Conservation (phyloP, 1,139 yeast species). For the Meyerozyma guilliermondii region DNA sequence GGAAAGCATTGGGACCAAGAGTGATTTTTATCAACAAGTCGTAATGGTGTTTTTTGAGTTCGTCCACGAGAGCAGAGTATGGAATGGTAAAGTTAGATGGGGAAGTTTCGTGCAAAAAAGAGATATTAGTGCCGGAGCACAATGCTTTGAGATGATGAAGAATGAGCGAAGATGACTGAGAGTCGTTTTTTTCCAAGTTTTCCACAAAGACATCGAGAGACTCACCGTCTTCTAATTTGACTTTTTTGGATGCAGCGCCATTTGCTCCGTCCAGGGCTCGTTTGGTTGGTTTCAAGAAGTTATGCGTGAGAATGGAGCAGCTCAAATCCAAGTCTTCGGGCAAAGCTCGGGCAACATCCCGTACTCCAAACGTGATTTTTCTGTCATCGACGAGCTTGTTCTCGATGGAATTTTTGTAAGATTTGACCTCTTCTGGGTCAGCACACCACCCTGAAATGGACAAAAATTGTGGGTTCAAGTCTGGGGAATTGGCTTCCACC, state of each 20-base stretch:
- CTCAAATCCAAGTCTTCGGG: slow-evolving; percentile 42
- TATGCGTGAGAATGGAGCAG: slow-evolving; percentile 42
- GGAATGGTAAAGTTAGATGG: slow-evolving; percentile 42
- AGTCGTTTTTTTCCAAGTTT: slow-evolving; percentile 11
- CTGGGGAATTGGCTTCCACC: slow-evolving; percentile 56
- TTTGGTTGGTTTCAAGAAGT: slow-evolving; percentile 29
- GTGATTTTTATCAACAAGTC: slow-evolving; percentile 59
- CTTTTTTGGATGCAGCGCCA: slow-evolving; percentile 25
- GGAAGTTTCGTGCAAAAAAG: slow-evolving; percentile 24
- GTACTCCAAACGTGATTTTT: slow-evolving; percentile 44
- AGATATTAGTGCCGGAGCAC: not conserved
- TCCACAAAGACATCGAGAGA: slow-evolving; percentile 3
- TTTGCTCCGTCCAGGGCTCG: slow-evolving; percentile 21
- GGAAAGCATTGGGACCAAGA: slow-evolving; percentile 51
- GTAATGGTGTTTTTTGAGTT: slow-evolving; percentile 50
- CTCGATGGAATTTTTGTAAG: slow-evolving; percentile 25
- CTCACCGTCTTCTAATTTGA: slow-evolving; percentile 34
- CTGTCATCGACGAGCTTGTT: slow-evolving; percentile 34
- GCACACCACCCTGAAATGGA: slow-evolving; percentile 33
- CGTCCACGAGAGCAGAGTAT: slow-evolving; percentile 35
- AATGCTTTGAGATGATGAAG: slow-evolving; percentile 42
- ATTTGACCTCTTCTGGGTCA: slow-evolving; percentile 36
- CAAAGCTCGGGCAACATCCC: slow-evolving; percentile 47
- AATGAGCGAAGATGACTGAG: slow-evolving; percentile 23
- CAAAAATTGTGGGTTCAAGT: slow-evolving; percentile 24